Conservation (phyloP, 2,329 filamentous ascomycete genomes). For the Talaromyces sp. region DNA sequence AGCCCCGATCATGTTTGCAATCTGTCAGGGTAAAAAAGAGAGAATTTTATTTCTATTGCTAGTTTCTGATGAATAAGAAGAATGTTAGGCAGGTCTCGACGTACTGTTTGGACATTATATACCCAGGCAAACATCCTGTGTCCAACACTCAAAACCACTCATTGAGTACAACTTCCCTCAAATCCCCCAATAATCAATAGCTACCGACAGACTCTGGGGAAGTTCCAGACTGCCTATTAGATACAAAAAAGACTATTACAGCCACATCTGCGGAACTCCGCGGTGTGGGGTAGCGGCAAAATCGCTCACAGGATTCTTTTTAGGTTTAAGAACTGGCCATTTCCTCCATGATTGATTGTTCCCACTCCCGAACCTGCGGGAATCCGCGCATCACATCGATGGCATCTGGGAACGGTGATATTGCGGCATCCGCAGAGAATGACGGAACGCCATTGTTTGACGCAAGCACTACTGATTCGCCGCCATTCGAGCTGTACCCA, state of each 20-base stretch:
- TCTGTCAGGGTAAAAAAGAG: too few species aligned
- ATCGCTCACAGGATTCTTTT: too few species aligned
- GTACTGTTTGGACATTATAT: too few species aligned
- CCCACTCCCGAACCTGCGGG: neutral
- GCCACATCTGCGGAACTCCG: neutral
- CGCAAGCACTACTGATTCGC: neutral
- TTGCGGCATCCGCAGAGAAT: neutral
- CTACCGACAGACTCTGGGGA: neutral
- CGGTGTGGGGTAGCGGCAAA: neutral
- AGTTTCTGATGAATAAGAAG: too few species aligned
- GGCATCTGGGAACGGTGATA: neutral
- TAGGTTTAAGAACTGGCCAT: neutral
- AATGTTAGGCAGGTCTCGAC: too few species aligned
- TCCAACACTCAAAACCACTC: too few species aligned
- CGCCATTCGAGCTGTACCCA: neutral
- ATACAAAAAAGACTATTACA: neutral
- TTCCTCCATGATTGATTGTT: neutral
- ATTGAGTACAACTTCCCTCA: too few species aligned
- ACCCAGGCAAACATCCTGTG: too few species aligned
- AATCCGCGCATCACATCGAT: neutral
- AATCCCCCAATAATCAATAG: too few species aligned
- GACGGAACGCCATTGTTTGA: neutral
- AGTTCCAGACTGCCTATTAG: neutral
- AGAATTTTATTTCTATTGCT: too few species aligned
- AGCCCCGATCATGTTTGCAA: too few species aligned